phyloP scores from a whole-genome alignment of 768 basidiomycete species.

The Lentinula aciculospora region DNA sequence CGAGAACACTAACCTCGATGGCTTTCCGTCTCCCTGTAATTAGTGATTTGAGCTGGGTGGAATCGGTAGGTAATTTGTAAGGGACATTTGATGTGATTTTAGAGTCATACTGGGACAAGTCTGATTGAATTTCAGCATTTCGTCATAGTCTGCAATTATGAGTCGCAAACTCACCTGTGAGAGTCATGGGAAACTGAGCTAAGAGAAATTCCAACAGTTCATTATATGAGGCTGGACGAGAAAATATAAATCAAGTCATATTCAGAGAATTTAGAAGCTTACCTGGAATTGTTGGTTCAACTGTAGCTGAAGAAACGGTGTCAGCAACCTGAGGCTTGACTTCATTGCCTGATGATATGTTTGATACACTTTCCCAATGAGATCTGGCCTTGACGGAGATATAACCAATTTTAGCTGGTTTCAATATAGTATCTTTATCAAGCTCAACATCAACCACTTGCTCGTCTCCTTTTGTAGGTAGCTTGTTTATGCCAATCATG shows the following conservation, averaged over 20 bases:
- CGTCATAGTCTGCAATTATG: not conserved
- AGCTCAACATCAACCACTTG: slow-evolving; percentile 50
- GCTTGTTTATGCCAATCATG: slow-evolving; percentile 7
- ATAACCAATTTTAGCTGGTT: slow-evolving; percentile 26
- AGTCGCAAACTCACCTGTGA: slow-evolving; percentile 25
- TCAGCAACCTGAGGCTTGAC: not conserved
- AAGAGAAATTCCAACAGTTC: slow-evolving; percentile 25
- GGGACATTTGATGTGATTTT: slow-evolving; percentile 21
- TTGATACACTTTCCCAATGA: slow-evolving; percentile 28
- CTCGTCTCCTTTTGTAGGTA: slow-evolving; percentile 38
- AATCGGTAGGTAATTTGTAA: slow-evolving; percentile 32
- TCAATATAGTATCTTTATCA: slow-evolving; percentile 38
- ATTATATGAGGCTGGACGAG: slow-evolving; percentile 12
- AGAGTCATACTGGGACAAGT: not conserved
- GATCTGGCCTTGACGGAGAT: slow-evolving; percentile 24
- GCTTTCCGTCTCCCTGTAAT: slow-evolving; percentile 38
- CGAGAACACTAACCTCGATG: slow-evolving; percentile 6
- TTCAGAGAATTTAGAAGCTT: not conserved
- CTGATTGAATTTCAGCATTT: not conserved
- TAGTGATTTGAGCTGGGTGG: slow-evolving; percentile 28
- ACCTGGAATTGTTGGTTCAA: not conserved
- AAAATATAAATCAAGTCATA: not conserved
- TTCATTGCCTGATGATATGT: not conserved
- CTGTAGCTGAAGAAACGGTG: not conserved
- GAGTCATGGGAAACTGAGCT: slow-evolving; percentile 37